phyloP scores from a whole-genome alignment of 177 flowering plant genomes.

The Vitis hybrid region DNA sequence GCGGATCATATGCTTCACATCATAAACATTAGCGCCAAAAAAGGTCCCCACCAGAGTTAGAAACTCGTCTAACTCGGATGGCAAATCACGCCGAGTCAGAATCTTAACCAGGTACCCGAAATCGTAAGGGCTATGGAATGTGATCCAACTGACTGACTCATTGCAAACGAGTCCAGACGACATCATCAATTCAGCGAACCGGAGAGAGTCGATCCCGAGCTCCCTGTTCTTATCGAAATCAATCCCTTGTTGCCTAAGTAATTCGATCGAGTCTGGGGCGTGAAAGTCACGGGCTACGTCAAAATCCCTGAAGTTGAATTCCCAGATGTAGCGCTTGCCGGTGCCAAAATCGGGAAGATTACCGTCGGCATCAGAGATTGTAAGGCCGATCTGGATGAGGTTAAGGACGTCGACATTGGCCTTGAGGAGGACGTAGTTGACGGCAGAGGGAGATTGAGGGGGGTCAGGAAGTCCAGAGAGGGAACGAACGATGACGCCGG shows the following conservation, averaged over 20 bases:
- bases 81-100: conserved; percentile 42
- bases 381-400: conserved; percentile 72
- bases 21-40: conserved; percentile 52
- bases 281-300: conserved; percentile 50
- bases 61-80: conserved; percentile 38
- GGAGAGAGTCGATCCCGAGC: conserved; percentile 43
- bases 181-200: conserved; percentile 67
- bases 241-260: conserved; percentile 57
- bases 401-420: conserved; percentile 61
- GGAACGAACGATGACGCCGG: conserved; percentile 54
- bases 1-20: conserved; percentile 60
- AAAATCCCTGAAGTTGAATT: conserved; percentile 71
- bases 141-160: conserved; percentile 57
- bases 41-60: conserved; percentile 26
- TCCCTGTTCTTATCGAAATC: conserved; percentile 52
- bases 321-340: conserved; percentile 45
- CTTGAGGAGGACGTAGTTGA: conserved; percentile 49
- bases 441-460: conserved; percentile 19
- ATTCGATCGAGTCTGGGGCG: conserved; percentile 54
- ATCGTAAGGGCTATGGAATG: conserved; percentile 75
- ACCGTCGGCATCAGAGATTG: conserved; percentile 57
- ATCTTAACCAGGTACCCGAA: conserved; percentile 68
- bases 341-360: conserved; percentile 61
- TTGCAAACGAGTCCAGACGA: conserved; percentile 63
- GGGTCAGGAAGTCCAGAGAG: background rate